phyloP scores from a whole-genome alignment of 139 green algal species.

The Ulvella scutata region DNA sequence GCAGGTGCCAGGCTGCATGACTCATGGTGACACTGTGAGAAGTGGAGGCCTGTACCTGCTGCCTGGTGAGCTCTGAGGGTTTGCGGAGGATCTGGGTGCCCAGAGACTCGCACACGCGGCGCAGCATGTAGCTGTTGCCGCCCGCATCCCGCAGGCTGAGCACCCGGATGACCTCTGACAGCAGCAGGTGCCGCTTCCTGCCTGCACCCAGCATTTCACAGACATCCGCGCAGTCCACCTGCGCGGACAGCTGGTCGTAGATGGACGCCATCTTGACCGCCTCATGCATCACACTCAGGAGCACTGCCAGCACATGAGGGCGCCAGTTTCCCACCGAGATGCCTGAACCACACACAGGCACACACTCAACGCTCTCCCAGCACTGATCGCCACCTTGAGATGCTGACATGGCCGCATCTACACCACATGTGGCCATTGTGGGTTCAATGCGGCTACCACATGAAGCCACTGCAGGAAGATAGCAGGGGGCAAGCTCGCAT shows the following conservation, averaged over 20 bases:
- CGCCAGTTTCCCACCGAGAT: conserved; percentile 2
- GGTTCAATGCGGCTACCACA: neutral
- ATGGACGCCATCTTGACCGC: neutral
- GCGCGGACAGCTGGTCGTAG: neutral
- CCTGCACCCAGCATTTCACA: neutral
- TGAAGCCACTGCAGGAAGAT: neutral
- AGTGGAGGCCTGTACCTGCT: too few species aligned
- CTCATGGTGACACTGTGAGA: too few species aligned
- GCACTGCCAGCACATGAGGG: neutral
- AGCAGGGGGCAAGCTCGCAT: too few species aligned
- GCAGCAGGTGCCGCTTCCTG: conserved; percentile 2
- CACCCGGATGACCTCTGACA: neutral
- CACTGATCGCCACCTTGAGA: neutral
- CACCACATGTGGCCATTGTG: neutral
- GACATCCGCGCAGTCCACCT: neutral
- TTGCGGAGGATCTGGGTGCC: neutral
- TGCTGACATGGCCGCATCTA: neutral
- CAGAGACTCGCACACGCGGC: neutral
- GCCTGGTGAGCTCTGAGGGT: too few species aligned
- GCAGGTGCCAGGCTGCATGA: too few species aligned
- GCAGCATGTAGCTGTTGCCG: neutral
- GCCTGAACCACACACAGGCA: neutral
- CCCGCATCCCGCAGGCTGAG: neutral
- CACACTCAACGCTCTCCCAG: neutral
- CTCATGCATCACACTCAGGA: neutral